Evolutionary conservation across 2,329 filamentous ascomycete genomes (phyloP).

Genomic region (Monosporascus sp.): DNA sequence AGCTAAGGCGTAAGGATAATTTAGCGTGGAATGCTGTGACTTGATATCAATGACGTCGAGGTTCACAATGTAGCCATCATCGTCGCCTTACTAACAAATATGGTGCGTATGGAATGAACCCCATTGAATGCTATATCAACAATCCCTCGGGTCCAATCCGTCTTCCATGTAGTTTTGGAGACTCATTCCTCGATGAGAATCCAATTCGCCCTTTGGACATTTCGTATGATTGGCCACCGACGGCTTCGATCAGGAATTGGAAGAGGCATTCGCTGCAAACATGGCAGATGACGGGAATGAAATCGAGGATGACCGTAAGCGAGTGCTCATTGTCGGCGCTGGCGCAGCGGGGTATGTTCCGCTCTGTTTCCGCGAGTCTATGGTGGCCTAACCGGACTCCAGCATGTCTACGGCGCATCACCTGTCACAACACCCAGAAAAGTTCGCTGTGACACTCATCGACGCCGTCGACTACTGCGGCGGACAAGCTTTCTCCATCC

Average conservation of each 20-base stretch:
- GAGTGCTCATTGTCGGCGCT: constrained; percentile 36
- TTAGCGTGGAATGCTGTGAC: neutral
- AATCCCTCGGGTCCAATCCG: no score
- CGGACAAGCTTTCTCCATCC: constrained; percentile 59
- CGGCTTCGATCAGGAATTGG: constrained; percentile 16
- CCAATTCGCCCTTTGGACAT: no score
- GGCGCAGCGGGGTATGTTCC: constrained; percentile 32
- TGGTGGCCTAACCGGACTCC: neutral
- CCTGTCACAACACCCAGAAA: constrained; percentile 52
- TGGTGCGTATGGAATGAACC: no score
- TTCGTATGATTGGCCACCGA: constrained; percentile 4
- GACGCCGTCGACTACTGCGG: constrained; percentile 55
- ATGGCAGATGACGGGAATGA: constrained; percentile 20
- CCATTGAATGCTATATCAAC: no score
- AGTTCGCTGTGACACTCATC: constrained; percentile 55
- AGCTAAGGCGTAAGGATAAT: no score
- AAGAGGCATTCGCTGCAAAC: constrained; percentile 5
- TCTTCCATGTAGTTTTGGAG: no score
- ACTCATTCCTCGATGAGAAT: no score
- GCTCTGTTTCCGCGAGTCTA: neutral
- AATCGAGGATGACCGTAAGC: constrained; percentile 20
- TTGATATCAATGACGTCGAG: constrained; percentile 4
- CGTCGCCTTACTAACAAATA: neutral
- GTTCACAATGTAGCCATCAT: constrained; percentile 4
- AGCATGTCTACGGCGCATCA: constrained; percentile 55